Evolutionary conservation across 495 filamentous ascomycete genomes (phyloP).

Genomic region (Choiromyces venosus): DNA sequence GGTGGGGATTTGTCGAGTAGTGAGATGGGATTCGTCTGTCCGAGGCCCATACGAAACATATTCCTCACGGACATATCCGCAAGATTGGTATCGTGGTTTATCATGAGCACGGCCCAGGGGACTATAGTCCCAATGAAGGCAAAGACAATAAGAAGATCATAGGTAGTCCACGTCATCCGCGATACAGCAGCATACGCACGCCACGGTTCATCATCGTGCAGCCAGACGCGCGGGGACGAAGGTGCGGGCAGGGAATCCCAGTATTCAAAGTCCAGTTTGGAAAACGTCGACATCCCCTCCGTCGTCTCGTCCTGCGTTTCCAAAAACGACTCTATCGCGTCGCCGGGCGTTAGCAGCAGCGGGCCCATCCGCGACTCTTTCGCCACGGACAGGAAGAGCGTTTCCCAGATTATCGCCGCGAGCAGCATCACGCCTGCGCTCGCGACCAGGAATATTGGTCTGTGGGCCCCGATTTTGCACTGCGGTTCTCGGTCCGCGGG

Average conservation of each 20-base stretch:
- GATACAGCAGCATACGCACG: not conserved
- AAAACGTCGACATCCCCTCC: conserved; percentile 10
- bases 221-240: not conserved
- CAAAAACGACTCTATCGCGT: conserved; percentile 20
- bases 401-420: not conserved
- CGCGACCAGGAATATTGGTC: not conserved
- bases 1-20: not conserved
- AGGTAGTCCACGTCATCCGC: too few relatives aligned
- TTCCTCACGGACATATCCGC: not conserved
- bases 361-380: not conserved
- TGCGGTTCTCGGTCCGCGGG: not conserved
- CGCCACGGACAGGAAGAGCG: not conserved
- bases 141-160: not conserved
- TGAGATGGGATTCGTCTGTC: not conserved
- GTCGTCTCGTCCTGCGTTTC: conserved; percentile 8
- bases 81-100: not conserved
- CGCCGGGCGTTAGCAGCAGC: conserved; percentile 15
- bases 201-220: not conserved
- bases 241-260: not conserved
- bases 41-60: not conserved
- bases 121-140: not conserved
- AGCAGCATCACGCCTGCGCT: not conserved
- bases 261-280: not conserved
- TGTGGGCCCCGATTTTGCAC: not conserved
- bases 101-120: not conserved